Conservation (phyloP, 177 flowering plant genomes). For the Vitis hybrid region DNA sequence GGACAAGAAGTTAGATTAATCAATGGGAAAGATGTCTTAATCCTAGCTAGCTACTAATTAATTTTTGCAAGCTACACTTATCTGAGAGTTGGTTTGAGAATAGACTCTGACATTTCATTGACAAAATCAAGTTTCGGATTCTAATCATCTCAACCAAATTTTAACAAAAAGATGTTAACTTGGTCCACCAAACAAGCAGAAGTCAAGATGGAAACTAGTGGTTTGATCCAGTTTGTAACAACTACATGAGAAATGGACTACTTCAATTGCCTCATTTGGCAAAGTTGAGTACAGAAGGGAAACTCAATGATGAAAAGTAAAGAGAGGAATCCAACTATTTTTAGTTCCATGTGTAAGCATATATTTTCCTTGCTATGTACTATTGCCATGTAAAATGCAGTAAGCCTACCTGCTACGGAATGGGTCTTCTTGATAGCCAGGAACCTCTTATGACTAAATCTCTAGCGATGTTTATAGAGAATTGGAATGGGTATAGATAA, state of each 20-base stretch:
- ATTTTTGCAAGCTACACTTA: no score
- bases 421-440: no score
- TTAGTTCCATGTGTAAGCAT: no score
- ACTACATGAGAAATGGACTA: conserved; percentile 2
- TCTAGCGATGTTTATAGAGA: no score
- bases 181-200: conserved; percentile 3
- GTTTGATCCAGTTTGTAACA: neutral
- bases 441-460: no score
- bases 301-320: no score
- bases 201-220: conserved; percentile 10
- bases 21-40: neutral
- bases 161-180: neutral
- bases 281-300: no score
- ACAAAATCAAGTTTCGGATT: conserved; percentile 2
- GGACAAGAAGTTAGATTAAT: neutral
- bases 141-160: conserved; percentile 5
- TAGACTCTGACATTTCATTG: neutral
- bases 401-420: no score
- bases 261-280: neutral
- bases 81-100: neutral
- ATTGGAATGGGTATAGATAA: no score
- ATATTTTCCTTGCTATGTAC: no score
- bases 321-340: no score
- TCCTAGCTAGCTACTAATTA: neutral
- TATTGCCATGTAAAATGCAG: no score